Conservation (phyloP, 2,329 filamentous ascomycete genomes). For the Cryoendolithus antarcticus region DNA sequence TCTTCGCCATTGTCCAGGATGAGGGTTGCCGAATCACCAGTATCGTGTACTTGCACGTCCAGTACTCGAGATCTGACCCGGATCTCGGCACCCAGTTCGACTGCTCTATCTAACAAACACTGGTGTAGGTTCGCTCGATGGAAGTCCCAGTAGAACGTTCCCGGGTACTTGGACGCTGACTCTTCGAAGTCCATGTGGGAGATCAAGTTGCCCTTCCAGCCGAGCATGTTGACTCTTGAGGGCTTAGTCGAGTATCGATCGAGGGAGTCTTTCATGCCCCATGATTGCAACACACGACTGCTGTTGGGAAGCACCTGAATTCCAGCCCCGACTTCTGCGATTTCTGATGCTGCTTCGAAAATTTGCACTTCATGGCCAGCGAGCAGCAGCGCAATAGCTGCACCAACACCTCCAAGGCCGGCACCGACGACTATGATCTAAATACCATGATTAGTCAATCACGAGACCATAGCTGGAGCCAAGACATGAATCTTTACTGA, state of each 20-base stretch:
- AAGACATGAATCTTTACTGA: too few species aligned
- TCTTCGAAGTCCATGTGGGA: conserved; percentile 35
- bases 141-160: conserved; percentile 42
- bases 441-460: not conserved
- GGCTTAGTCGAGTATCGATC: conserved; percentile 30
- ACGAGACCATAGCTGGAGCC: too few species aligned
- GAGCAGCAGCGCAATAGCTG: conserved; percentile 35
- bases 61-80: conserved; percentile 33
- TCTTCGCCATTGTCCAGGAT: conserved; percentile 26
- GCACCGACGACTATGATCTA: conserved; percentile 43
- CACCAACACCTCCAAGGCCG: conserved; percentile 42
- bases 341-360: conserved; percentile 35
- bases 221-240: conserved; percentile 35
- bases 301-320: conserved; percentile 41
- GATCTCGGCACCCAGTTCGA: conserved; percentile 37
- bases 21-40: conserved; percentile 22
- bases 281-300: conserved; percentile 34
- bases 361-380: conserved; percentile 37
- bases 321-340: conserved; percentile 39
- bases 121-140: conserved; percentile 42
- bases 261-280: conserved; percentile 36
- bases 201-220: conserved; percentile 41
- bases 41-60: conserved; percentile 20
- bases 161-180: conserved; percentile 17
- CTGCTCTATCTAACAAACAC: conserved; percentile 34